Base-by-base conservation (phyloP, 345 rosid genomes). In the Eucalyptus brandiana region DNA sequence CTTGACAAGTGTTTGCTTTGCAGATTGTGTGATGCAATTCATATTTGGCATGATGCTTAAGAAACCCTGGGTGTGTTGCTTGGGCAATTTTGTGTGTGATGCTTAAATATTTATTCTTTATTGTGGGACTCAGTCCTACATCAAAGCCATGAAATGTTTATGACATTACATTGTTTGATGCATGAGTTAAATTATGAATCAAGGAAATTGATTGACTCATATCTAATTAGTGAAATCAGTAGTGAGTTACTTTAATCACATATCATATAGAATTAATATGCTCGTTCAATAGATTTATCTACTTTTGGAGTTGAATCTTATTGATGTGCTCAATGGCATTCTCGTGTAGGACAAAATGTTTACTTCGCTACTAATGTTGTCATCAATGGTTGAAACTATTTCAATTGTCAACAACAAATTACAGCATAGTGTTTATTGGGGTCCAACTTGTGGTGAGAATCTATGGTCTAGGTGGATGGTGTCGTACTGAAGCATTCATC, bases 401-500 rank as follows among this genome's bases (percentile, higher is more conserved):
- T 58, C 65, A 24, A 5, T 58, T 58, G 65, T 58, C n/a, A 58
- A 58, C 2, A 2, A 58, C 65, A 58, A 58, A 58, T 58, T 24
- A 58, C 6, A 10, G 65, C 2, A 58, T 24, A 10, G 13, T 58
- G 65, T 58, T 2, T 24, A 0, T 13, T 58, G n/a, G 65, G 62
- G 14, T 26, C 65, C 7, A 24, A 4, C 30, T 23, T 1, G 7
- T 9, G 2, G 60, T 56, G 12, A 23, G 28, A 56, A 23, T 54
- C 60, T 23, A 56, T 9, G 60, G 12, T 56, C 60, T 54, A 56
- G 1, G 60, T 54, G 60, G 60, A 58, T 0, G 65, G 65, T 5
- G 6, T 24, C 1, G 1, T 58, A 10, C 1, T 0, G 12, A 9
- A 56, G 62, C 62, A 5, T 58, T 58, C 65, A 24, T 58, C 0